Evolutionary conservation across 2,329 filamentous ascomycete species (phyloP).

Genomic region (Pezicula rhizophila): DNA sequence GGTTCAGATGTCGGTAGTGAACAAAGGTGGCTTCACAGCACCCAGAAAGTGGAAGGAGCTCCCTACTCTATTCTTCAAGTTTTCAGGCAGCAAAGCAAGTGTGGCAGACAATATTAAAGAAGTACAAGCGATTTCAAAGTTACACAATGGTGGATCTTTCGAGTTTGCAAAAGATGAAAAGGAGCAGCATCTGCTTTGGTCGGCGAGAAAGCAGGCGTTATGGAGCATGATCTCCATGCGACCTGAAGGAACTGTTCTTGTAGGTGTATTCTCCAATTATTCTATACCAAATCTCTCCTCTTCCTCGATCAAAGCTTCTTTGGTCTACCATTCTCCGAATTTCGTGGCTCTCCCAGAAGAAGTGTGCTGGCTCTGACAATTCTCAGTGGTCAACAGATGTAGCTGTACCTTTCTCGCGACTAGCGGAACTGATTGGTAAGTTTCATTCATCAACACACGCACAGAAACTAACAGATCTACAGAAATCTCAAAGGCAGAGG

Average conservation of each 20-base stretch:
- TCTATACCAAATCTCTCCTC: too few species aligned
- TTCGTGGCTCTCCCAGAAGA: too few species aligned
- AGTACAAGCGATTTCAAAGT: constrained; percentile 60
- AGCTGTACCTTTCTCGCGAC: constrained; percentile 68
- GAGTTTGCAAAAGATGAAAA: constrained; percentile 66
- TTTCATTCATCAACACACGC: background rate
- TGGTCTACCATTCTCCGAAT: too few species aligned
- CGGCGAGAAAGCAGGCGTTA: constrained; percentile 71
- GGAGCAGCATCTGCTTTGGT: constrained; percentile 72
- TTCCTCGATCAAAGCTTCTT: too few species aligned
- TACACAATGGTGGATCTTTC: constrained; percentile 58
- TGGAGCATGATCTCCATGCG: constrained; percentile 72
- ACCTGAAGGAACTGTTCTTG: constrained; percentile 52
- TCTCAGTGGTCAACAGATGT: constrained; percentile 69
- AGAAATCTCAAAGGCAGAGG: constrained; percentile 75
- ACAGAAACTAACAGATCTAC: background rate
- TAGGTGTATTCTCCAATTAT: constrained; percentile 31
- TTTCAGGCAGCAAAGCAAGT: constrained; percentile 68
- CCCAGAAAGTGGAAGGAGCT: constrained; percentile 64
- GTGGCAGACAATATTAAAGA: constrained; percentile 68
- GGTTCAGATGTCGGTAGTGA: constrained; percentile 76
- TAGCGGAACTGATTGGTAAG: constrained; percentile 61
- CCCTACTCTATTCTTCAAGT: constrained; percentile 78
- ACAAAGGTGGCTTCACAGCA: constrained; percentile 61
- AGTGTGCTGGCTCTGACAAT: too few species aligned